Base-by-base conservation (phyloP, 345 rosid genomes). In the Ceriops zippeliana region DNA sequence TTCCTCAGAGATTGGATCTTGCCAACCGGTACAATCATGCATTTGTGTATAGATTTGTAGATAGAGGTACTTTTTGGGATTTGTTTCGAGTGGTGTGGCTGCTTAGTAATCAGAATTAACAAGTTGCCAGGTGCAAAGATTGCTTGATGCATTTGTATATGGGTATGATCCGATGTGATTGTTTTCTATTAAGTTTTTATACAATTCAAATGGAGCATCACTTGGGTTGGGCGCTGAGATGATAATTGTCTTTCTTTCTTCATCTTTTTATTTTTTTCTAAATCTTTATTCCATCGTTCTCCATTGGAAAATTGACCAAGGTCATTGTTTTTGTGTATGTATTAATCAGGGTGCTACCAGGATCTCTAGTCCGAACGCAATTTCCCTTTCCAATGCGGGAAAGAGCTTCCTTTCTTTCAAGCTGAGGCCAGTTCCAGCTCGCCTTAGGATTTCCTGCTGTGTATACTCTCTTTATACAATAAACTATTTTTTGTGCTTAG, bases 361-460 rank as follows among this genome's bases (percentile, higher is more conserved):
- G 53, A 9, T 62, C 68, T 73, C 68, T 24, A 56, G 72, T 31
- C 52, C 62, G 63, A 73, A 67, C 56, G 59, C 64, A 7, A 37
- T 67, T 67, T 67, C 76, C 17, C 52, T 67, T 26, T 53, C 60
- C 49, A 21, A 5, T 30, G 67, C 53, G 28, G 69, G 69, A 27
- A 73, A 70, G 38, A 73, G 54, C 60, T 66, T 38, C 58, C 27
- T 73, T 52, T 73, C 77, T 24, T 73, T 67, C n/a, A 62, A 58
- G 62, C 60, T 54, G 51, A 66, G 8, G 21, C 67, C 68, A 10
- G 5, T 73, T 32, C 58, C 87, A 31, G 53, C 75, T 79, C 88
- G 87, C 70, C 77, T 85, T 54, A 75, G 72, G 71, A 69, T 89
- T 60, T 82, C 85, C 61, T 85, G 87, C 27, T 86, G 88, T 75